Evolutionary conservation across 441 rosid species (phyloP).

Genomic region (Populus trichocarpa): DNA sequence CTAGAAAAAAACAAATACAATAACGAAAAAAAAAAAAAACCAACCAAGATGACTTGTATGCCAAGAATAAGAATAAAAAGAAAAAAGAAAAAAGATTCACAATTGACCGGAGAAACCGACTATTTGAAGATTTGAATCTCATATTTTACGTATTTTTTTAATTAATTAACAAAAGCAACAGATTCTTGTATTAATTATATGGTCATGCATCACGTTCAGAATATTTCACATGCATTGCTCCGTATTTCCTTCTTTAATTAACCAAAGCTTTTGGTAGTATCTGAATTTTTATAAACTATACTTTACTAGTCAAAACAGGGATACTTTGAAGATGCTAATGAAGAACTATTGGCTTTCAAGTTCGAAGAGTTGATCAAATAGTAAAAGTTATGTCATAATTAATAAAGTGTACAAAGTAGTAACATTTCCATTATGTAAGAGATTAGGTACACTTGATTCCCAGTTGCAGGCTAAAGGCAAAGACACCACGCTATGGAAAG

Average conservation of each 20-base stretch:
- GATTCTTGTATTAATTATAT: slow-evolving; percentile 14
- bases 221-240: slow-evolving; percentile 11
- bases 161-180: neutral
- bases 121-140: slow-evolving; percentile 15
- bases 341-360: neutral
- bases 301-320: slow-evolving; percentile 11
- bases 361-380: neutral
- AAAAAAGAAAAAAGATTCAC: neutral
- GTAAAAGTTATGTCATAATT: slow-evolving; percentile 10
- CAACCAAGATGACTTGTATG: slow-evolving; percentile 17
- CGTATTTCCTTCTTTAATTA: neutral
- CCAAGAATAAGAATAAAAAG: slow-evolving; percentile 20
- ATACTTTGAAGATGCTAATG: neutral
- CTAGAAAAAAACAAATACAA: neutral
- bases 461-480: slow-evolving; percentile 15
- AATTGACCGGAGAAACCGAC: slow-evolving; percentile 1
- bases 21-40: neutral
- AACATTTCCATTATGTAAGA: slow-evolving; percentile 27
- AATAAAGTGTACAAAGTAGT: slow-evolving; percentile 2
- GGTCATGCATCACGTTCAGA: slow-evolving; percentile 15
- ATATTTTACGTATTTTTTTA: neutral
- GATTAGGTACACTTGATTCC: slow-evolving; percentile 23
- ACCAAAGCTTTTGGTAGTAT: slow-evolving; percentile 8
- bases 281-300: neutral
- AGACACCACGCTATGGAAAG: too few species aligned